These are phyloP conservation scores for Fusarium liriodendri DNA, from an alignment of 2,329 filamentous ascomycete genomes.

Conservation along the genomic window DNA sequence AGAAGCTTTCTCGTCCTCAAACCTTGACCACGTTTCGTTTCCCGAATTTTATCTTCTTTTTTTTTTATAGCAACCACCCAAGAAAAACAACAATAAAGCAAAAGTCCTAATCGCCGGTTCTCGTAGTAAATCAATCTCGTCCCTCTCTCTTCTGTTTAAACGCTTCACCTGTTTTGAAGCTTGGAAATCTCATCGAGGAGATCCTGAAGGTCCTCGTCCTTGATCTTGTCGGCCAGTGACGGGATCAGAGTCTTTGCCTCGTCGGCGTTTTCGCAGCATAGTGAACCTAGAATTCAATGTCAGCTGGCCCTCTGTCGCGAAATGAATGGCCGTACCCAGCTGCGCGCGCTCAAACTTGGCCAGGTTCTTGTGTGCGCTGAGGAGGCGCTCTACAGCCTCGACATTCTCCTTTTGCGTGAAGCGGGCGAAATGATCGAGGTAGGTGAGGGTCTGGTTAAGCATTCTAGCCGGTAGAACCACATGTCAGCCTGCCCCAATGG, in stretches of 20 bases:
- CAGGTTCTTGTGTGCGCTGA: constrained; percentile 82
- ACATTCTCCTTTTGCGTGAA: constrained; percentile 97
- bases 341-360: constrained; percentile 95
- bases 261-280: constrained; percentile 92
- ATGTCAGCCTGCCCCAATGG: background rate
- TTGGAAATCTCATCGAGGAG: constrained; percentile 92
- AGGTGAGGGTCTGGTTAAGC: constrained; percentile 88
- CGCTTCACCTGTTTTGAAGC: constrained; percentile 61
- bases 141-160: background rate
- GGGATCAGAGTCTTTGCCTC: constrained; percentile 98
- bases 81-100: constrained; percentile 3
- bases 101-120: background rate
- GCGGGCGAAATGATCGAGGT: constrained; percentile 92
- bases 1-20: background rate
- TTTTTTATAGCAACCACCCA: constrained; percentile 11
- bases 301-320: constrained; percentile 1
- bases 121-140: background rate
- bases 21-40: background rate
- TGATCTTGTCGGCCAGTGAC: constrained; percentile 87
- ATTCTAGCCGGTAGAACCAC: constrained; percentile 61
- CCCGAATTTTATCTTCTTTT: background rate
- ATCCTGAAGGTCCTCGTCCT: constrained; percentile 87
- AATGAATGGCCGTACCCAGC: constrained; percentile 69
- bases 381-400: constrained; percentile 89
- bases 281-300: constrained; percentile 70